Evolutionary conservation across 2,329 filamentous ascomycete species (phyloP).

Genomic region (Didymella segeticola): DNA sequence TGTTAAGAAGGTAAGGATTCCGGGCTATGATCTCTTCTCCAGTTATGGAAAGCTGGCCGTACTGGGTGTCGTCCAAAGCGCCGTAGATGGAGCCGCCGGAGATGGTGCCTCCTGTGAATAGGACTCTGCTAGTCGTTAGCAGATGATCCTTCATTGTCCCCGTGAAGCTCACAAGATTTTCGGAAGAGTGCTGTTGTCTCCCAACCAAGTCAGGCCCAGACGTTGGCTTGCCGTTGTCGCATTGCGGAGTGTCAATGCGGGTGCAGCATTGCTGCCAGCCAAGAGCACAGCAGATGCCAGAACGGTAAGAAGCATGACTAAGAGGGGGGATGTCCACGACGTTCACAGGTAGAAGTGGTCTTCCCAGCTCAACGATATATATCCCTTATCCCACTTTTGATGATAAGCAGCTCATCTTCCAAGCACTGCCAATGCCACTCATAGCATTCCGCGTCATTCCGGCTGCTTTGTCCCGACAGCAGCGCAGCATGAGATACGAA

Average conservation of each 20-base stretch:
- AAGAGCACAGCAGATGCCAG: neutral
- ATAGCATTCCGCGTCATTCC: neutral
- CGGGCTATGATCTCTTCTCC: slow-evolving; percentile 37
- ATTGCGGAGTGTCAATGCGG: neutral
- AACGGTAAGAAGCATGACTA: neutral
- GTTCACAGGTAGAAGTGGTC: no score
- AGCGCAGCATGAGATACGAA: neutral
- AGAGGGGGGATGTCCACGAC: neutral
- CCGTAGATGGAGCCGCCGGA: slow-evolving; percentile 35
- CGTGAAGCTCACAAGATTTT: neutral
- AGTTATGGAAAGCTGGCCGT: slow-evolving; percentile 32
- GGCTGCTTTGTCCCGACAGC: neutral
- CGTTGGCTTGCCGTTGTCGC: neutral
- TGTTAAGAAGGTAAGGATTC: slow-evolving; percentile 36
- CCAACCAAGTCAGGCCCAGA: neutral
- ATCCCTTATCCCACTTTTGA: neutral
- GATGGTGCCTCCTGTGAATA: slow-evolving; percentile 39
- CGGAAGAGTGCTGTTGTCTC: neutral
- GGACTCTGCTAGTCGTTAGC: slow-evolving; percentile 21
- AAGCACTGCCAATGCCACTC: neutral
- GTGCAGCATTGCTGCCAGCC: neutral
- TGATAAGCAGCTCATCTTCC: neutral
- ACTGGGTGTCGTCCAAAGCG: slow-evolving; percentile 39
- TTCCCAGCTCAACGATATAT: neutral
- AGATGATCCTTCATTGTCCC: neutral